Conservation (phyloP, 2,329 filamentous ascomycete species). For the Diplodia intermedia region DNA sequence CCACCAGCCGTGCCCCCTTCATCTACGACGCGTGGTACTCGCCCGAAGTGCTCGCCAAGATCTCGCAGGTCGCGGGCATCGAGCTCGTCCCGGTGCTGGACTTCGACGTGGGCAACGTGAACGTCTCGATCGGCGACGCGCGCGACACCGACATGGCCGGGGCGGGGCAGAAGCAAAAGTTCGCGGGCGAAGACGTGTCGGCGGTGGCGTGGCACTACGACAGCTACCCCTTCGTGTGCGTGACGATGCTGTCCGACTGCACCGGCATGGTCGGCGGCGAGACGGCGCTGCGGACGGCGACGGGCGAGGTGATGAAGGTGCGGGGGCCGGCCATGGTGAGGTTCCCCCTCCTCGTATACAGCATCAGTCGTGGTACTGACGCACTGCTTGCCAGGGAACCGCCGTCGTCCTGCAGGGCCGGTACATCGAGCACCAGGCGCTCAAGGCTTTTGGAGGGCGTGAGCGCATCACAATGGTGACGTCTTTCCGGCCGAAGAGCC, state of each 20-base stretch:
- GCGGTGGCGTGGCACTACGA: conserved; percentile 57
- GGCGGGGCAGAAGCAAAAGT: background rate
- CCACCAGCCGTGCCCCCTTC: conserved; percentile 33
- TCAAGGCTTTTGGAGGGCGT: conserved; percentile 50
- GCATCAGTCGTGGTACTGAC: background rate
- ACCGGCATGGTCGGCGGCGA: conserved; percentile 60
- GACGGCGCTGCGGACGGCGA: conserved; percentile 66
- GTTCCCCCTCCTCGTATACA: no score
- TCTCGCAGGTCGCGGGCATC: conserved; percentile 62
- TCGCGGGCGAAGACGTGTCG: background rate
- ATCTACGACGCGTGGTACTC: conserved; percentile 51
- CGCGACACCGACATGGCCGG: background rate
- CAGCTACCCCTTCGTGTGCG: conserved; percentile 60
- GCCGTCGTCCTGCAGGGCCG: conserved; percentile 56
- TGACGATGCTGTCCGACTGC: conserved; percentile 59
- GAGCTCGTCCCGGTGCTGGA: conserved; percentile 63
- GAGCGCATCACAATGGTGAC: conserved; percentile 59
- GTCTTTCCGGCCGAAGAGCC: conserved; percentile 53
- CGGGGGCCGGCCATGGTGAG: conserved; percentile 54
- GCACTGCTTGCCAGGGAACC: conserved; percentile 27
- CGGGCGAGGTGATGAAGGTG: conserved; percentile 54
- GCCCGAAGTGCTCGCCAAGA: conserved; percentile 53
- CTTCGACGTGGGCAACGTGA: conserved; percentile 64
- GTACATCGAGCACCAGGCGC: conserved; percentile 56
- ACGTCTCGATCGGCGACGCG: conserved; percentile 40